Percentiles rank a stretch among this genome's conserved stretches.
These are phyloP conservation scores for Bolboschoenoplectus hybrid DNA, from an alignment of 202 grass and related monocot species.

Conservation along the genomic window DNA sequence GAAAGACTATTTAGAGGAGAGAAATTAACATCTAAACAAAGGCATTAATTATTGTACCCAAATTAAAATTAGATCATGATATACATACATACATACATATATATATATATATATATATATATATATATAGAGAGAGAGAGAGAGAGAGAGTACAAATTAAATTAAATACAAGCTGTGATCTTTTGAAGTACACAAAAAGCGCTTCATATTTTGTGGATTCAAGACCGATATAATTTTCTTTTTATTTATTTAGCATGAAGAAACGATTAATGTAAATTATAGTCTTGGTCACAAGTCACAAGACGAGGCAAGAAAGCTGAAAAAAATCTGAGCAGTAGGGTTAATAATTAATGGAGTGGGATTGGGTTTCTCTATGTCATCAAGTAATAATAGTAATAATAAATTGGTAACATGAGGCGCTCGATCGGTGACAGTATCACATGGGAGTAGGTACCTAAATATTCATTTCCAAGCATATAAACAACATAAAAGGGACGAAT, in stretches of 20 bases:
- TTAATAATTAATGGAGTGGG: neutral
- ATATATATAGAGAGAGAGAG: no score
- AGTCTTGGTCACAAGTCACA: neutral
- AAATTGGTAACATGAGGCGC: conserved; percentile 19
- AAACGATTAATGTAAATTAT: neutral
- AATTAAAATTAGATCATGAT: neutral
- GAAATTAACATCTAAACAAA: no score
- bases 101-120: no score
- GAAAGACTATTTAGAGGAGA: no score
- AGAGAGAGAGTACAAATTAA: no score
- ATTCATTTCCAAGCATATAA: conserved; percentile 48
- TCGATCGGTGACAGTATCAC: conserved; percentile 50
- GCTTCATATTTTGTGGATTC: neutral
- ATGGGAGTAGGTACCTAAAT: conserved; percentile 43
- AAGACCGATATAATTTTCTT: neutral
- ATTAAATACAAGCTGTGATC: neutral
- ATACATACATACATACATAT: neutral
- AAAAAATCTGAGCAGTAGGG: neutral
- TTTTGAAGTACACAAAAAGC: neutral
- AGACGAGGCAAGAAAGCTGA: neutral
- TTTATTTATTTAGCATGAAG: neutral
- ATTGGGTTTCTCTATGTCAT: conserved; percentile 26
- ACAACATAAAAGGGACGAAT: conserved; percentile 50
- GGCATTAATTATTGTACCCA: no score
- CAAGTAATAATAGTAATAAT: conserved; percentile 20